phyloP scores from a whole-genome alignment of 2,329 filamentous ascomycete genomes.

The Fonsecaea erecta region DNA sequence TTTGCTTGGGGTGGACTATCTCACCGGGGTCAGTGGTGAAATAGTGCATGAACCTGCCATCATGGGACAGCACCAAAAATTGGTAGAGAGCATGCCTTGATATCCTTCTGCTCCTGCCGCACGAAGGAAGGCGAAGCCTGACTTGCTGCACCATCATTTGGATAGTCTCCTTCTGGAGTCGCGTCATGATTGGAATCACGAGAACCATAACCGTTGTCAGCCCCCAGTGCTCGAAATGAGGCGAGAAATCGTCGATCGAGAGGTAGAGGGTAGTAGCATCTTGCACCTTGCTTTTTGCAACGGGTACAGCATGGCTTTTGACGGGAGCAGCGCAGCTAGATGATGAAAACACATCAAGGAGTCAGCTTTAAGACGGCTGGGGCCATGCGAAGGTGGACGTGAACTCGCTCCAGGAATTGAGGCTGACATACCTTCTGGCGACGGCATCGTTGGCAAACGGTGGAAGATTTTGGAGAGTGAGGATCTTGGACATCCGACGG shows the following conservation, averaged over 20 bases:
- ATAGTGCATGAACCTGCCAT: neutral
- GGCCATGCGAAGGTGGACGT: slow-evolving; percentile 1
- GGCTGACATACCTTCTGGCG: slow-evolving; percentile 3
- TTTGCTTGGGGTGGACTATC: neutral
- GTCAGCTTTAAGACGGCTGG: neutral
- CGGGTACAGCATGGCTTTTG: slow-evolving; percentile 2
- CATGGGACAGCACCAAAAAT: neutral
- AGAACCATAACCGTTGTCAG: neutral
- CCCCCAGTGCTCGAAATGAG: slow-evolving; percentile 4
- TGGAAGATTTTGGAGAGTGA: neutral
- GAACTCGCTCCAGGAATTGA: neutral
- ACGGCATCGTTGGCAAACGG: slow-evolving; percentile 1
- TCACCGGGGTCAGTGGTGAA: neutral
- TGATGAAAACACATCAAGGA: neutral
- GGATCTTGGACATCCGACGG: neutral
- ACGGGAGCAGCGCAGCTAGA: slow-evolving; percentile 4
- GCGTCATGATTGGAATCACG: neutral
- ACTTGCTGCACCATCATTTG: neutral
- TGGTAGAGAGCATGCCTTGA: slow-evolving; percentile 2
- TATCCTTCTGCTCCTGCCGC: neutral
- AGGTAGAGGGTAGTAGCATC: slow-evolving; percentile 3
- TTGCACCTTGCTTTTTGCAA: slow-evolving; percentile 3
- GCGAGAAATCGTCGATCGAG: slow-evolving; percentile 1
- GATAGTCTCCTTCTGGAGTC: neutral
- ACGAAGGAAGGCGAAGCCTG: slow-evolving; percentile 1